A percentile compares a stretch with the other conserved stretches of the same genome.
Evolutionary conservation across 768 basidiomycete species (phyloP).

Genomic region (Suillus subaureus): DNA sequence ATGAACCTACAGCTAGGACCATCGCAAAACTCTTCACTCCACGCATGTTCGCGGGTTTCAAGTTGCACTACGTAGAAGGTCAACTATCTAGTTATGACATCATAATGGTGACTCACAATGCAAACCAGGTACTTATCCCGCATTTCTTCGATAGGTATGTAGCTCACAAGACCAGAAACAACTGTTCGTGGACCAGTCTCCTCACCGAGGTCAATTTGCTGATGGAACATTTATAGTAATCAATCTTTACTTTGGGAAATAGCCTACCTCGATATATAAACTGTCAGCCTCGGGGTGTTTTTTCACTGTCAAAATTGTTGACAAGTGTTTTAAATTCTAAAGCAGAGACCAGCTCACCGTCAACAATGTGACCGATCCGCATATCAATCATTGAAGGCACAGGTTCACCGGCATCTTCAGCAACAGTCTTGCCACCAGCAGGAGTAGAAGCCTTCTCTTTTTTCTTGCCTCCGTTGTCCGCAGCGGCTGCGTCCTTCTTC

Average conservation of each 20-base stretch:
- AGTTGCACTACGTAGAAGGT: slow-evolving; percentile 62
- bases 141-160: slow-evolving; percentile 96
- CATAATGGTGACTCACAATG: slow-evolving; percentile 54
- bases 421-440: slow-evolving; percentile 34
- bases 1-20: slow-evolving; percentile 76
- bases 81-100: background rate
- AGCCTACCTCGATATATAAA: slow-evolving; percentile 86
- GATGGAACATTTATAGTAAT: slow-evolving; percentile 12
- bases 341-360: slow-evolving; percentile 56
- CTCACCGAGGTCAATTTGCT: slow-evolving; percentile 97
- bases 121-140: slow-evolving; percentile 79
- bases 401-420: slow-evolving; percentile 77
- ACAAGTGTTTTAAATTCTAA: background rate
- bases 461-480: slow-evolving; percentile 41
- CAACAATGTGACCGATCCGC: slow-evolving; percentile 89
- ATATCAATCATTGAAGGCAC: slow-evolving; percentile 97
- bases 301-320: slow-evolving; percentile 56
- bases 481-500: slow-evolving; percentile 38
- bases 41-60: slow-evolving; percentile 96
- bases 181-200: slow-evolving; percentile 94
- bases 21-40: slow-evolving; percentile 98
- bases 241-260: background rate
- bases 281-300: slow-evolving; percentile 98
- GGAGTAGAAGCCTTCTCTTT: slow-evolving; percentile 41
- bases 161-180: slow-evolving; percentile 94